Percentiles rank a stretch among this genome's conserved stretches.
Conservation (phyloP, 257 asterid species). For the Catharanthus roseus region DNA sequence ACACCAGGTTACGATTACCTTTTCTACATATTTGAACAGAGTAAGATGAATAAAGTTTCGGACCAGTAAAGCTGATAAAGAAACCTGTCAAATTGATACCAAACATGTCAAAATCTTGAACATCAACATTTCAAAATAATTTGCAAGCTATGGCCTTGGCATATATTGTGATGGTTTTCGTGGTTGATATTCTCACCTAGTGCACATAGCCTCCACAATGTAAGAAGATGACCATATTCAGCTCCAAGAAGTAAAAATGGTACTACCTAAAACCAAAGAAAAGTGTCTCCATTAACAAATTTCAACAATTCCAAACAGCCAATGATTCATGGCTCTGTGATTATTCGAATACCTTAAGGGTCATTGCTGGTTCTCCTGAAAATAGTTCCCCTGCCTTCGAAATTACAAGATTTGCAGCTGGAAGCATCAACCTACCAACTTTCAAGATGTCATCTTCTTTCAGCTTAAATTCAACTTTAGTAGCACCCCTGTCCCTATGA, state of each 20-base stretch:
- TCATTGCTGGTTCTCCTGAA: constrained; percentile 92
- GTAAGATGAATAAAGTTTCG: constrained; percentile 52
- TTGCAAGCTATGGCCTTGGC: background rate
- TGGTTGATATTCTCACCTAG: constrained; percentile 47
- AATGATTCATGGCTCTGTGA: background rate
- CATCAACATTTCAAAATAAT: background rate
- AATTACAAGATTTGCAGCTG: constrained; percentile 69
- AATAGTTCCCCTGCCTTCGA: constrained; percentile 53
- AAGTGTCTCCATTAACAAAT: background rate
- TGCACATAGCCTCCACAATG: constrained; percentile 75
- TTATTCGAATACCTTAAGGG: constrained; percentile 54
- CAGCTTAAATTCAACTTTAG: constrained; percentile 45
- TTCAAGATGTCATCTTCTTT: constrained; percentile 68
- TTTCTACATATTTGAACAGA: constrained; percentile 45
- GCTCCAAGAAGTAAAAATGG: constrained; percentile 80
- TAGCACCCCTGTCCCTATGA: constrained; percentile 38
- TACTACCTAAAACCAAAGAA: constrained; percentile 41
- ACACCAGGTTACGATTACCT: constrained; percentile 34
- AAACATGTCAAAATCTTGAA: background rate
- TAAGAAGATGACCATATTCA: constrained; percentile 76
- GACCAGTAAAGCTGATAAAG: constrained; percentile 69
- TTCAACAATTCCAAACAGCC: background rate
- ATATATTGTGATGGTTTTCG: background rate
- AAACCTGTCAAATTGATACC: constrained; percentile 45
- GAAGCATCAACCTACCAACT: constrained; percentile 58